A percentile compares a stretch with the other conserved stretches of the same genome.
Evolutionary conservation across 2,329 filamentous ascomycete species (phyloP).

Genomic region (Fusarium lyarnte): DNA sequence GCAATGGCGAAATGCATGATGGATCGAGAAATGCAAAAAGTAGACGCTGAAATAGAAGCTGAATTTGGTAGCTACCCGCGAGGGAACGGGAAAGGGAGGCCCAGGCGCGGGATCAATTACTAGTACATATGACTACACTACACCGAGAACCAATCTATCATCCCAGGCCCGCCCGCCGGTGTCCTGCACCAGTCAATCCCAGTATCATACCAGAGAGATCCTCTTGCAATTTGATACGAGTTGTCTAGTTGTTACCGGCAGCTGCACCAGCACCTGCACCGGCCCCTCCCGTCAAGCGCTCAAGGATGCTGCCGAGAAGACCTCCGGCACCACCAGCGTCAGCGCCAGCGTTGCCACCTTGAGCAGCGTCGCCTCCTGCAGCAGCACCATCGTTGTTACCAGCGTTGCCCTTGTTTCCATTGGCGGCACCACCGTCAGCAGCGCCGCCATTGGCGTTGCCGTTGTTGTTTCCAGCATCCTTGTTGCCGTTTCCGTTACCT

Average conservation of each 20-base stretch:
- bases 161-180: not conserved
- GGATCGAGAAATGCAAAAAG: not conserved
- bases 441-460: not conserved
- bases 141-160: not conserved
- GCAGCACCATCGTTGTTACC: not conserved
- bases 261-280: not conserved
- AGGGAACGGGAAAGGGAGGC: not conserved
- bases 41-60: no score
- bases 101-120: not conserved
- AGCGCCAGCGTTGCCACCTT: not conserved
- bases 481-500: not conserved
- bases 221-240: not conserved
- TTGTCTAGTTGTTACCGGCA: not conserved
- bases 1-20: not conserved
- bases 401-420: not conserved
- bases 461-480: not conserved
- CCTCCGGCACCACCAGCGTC: not conserved
- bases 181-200: conserved; percentile 9
- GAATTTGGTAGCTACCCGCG: no score
- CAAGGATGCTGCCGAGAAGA: not conserved
- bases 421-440: not conserved
- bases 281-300: not conserved
- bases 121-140: not conserved
- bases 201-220: not conserved
- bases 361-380: not conserved